Conservation (phyloP, 2,329 filamentous ascomycete genomes). For the Aspergillus sojae region DNA sequence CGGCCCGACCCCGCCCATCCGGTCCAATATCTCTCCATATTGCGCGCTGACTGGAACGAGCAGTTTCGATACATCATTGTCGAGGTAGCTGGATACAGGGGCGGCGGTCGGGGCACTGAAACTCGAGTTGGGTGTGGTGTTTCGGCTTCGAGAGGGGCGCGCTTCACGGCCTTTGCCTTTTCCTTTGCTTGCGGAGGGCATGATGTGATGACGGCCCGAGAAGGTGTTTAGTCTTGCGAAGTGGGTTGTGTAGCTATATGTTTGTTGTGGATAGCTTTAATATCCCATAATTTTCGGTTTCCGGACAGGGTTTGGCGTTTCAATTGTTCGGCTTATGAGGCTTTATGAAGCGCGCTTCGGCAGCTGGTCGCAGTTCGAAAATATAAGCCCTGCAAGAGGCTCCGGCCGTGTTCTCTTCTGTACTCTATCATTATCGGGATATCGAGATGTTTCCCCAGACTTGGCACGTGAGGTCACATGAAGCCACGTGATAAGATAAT, state of each 20-base stretch:
- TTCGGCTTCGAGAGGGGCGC: slow-evolving; percentile 61
- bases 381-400: neutral
- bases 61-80: slow-evolving; percentile 53
- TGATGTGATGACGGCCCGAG: slow-evolving; percentile 21
- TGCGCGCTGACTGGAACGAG: slow-evolving; percentile 52
- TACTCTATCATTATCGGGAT: neutral
- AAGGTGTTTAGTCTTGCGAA: neutral
- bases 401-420: neutral
- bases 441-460: neutral
- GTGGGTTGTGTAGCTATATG: neutral
- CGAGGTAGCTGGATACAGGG: slow-evolving; percentile 55
- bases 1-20: slow-evolving; percentile 51
- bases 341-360: neutral
- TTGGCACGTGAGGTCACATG: neutral
- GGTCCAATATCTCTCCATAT: slow-evolving; percentile 62
- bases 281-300: neutral
- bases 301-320: neutral
- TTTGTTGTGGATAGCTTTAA: neutral
- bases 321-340: neutral
- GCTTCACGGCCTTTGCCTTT: slow-evolving; percentile 59
- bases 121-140: slow-evolving; percentile 63
- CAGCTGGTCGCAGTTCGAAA: neutral
- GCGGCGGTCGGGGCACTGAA: slow-evolving; percentile 46
- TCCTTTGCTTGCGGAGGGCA: slow-evolving; percentile 51
- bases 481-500: neutral